These are phyloP conservation scores for Colletotrichum sp. DNA, from an alignment of 2,329 filamentous ascomycete species.

Conservation along the genomic window DNA sequence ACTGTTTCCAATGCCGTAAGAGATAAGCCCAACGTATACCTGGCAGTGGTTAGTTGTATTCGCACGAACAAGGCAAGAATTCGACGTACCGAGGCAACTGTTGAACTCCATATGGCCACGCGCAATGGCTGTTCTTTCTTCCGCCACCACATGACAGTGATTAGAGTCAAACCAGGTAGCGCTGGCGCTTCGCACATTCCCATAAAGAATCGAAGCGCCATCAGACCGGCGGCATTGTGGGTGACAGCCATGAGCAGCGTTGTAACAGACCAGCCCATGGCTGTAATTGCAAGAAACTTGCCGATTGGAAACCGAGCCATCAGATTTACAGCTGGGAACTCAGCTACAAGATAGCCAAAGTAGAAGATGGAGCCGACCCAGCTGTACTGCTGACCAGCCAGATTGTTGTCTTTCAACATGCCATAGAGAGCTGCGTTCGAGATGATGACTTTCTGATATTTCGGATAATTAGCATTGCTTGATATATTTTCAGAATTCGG, in stretches of 20 bases:
- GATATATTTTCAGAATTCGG: fast-evolving
- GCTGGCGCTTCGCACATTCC: conserved; percentile 62
- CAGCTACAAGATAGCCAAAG: conserved; percentile 52
- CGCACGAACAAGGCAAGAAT: neutral
- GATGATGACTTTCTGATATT: conserved; percentile 38
- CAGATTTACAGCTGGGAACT: conserved; percentile 49
- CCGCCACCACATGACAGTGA: conserved; percentile 61
- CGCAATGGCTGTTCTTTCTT: neutral
- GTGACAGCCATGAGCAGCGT: conserved; percentile 54
- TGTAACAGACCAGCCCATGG: conserved; percentile 53
- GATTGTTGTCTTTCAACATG: conserved; percentile 51
- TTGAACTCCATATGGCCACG: neutral
- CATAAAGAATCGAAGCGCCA: conserved; percentile 60
- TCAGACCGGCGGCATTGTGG: conserved; percentile 58
- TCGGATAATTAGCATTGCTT: fast-evolving
- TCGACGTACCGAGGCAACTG: neutral
- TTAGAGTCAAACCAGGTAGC: conserved; percentile 62
- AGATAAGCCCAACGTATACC: neutral
- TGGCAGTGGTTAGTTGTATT: neutral
- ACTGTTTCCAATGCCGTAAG: neutral
- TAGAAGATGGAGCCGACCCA: conserved; percentile 53
- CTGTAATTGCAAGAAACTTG: conserved; percentile 49
- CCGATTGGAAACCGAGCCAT: conserved; percentile 53
- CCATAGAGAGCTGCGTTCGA: conserved; percentile 62
- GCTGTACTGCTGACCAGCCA: conserved; percentile 10